These are phyloP conservation scores for Conoideocrella luteorostrata DNA, from an alignment of 2,329 filamentous ascomycete genomes.

Conservation along the genomic window DNA sequence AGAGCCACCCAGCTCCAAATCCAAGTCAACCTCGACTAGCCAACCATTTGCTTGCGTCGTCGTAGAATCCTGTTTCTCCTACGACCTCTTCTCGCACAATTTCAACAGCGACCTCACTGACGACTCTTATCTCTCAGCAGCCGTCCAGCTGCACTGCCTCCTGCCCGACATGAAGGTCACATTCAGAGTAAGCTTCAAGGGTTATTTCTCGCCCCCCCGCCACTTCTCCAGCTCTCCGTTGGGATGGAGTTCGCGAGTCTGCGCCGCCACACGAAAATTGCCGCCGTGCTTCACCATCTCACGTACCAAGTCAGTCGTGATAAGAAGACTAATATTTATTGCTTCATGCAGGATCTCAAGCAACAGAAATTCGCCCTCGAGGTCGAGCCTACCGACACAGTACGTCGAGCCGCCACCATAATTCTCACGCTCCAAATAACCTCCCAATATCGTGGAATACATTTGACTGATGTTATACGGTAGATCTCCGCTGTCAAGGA, in stretches of 20 bases:
- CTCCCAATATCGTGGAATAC: conserved; percentile 10
- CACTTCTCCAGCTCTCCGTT: not conserved
- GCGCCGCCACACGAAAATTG: not conserved
- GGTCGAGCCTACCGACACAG: conserved; percentile 84
- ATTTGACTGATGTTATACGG: conserved; percentile 8
- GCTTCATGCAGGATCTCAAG: conserved; percentile 72
- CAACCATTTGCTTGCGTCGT: conserved; percentile 13
- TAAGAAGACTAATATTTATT: conserved; percentile 1
- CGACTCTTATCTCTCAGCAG: conserved; percentile 4
- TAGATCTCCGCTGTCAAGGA: conserved; percentile 88
- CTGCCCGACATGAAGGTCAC: conserved; percentile 60
- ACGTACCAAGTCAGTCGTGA: not conserved
- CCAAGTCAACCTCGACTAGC: conserved; percentile 3
- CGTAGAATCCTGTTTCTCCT: conserved; percentile 7
- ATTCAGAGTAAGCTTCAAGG: conserved; percentile 48
- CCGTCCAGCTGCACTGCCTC: conserved; percentile 21
- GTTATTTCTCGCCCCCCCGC: not conserved
- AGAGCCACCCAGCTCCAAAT: conserved; percentile 8
- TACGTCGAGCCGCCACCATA: conserved; percentile 46
- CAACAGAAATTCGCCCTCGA: conserved; percentile 98
- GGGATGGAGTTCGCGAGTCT: not conserved
- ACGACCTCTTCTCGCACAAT: conserved; percentile 4
- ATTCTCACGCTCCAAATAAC: conserved; percentile 12
- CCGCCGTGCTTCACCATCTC: not conserved
- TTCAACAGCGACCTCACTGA: conserved; percentile 2